Percentiles rank a stretch among this genome's conserved stretches.
Conservation (phyloP, 2,329 filamentous ascomycete genomes). For the Aspergillus pseudoglaucus region DNA sequence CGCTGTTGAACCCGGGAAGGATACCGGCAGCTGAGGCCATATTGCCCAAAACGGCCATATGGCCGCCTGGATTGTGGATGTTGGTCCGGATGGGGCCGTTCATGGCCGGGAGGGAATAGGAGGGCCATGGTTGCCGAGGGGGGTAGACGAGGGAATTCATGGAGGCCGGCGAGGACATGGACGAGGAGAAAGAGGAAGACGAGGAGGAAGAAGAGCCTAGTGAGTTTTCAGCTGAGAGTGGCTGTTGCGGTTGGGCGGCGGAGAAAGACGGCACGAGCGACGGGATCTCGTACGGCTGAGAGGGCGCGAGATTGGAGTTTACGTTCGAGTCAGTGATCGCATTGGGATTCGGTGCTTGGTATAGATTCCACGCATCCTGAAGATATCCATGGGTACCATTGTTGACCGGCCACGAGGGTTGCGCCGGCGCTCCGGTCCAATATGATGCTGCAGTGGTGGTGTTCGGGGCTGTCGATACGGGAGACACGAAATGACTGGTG, state of each 20-base stretch:
- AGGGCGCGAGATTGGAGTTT: too few species aligned
- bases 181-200: too few species aligned
- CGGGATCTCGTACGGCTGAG: too few species aligned
- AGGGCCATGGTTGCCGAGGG: slow-evolving; percentile 40
- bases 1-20: slow-evolving; percentile 54
- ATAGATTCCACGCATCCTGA: too few species aligned
- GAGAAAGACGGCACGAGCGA: slow-evolving; percentile 3
- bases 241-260: slow-evolving; percentile 23
- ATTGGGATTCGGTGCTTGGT: too few species aligned
- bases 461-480: not conserved
- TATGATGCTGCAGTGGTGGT: too few species aligned
- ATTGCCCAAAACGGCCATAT: slow-evolving; percentile 63
- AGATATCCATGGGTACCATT: too few species aligned
- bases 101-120: slow-evolving; percentile 57
- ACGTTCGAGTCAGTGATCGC: too few species aligned
- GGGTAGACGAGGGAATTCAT: not conserved
- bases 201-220: too few species aligned
- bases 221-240: too few species aligned
- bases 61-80: slow-evolving; percentile 64
- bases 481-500: not conserved
- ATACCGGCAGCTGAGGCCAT: slow-evolving; percentile 46
- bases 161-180: not conserved
- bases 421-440: too few species aligned
- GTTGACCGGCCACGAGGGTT: too few species aligned
- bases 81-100: slow-evolving; percentile 69